Percentiles rank a stretch among this genome's conserved stretches.
Conservation (phyloP, 2,329 filamentous ascomycete species). For the Aspergillus vadensis region DNA sequence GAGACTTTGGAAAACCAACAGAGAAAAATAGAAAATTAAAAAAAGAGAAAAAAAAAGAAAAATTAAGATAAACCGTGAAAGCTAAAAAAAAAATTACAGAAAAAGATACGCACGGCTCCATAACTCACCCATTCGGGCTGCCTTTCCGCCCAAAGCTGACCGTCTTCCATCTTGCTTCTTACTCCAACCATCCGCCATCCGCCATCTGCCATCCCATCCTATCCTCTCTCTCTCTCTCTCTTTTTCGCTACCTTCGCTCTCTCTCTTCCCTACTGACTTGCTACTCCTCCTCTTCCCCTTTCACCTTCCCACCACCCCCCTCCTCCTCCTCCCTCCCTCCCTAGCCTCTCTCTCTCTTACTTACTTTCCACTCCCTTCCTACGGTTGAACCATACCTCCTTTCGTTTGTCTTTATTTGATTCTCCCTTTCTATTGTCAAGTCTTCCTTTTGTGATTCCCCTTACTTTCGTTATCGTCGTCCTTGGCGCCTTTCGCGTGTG, state of each 20-base stretch:
- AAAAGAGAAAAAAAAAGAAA: constrained; percentile 16
- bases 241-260: constrained; percentile 9
- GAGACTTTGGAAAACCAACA: constrained; percentile 20
- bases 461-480: constrained; percentile 22
- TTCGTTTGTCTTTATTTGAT: constrained; percentile 22
- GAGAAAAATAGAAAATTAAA: not conserved
- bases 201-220: constrained; percentile 15
- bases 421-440: constrained; percentile 14
- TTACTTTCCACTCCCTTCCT: constrained; percentile 24
- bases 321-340: constrained; percentile 17
- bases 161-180: constrained; percentile 19
- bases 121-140: constrained; percentile 20
- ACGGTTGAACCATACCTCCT: constrained; percentile 24
- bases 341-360: constrained; percentile 14
- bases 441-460: constrained; percentile 19
- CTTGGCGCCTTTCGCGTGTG: constrained; percentile 15
- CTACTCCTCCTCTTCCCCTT: constrained; percentile 12
- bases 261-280: not conserved
- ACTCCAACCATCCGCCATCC: constrained; percentile 22
- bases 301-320: constrained; percentile 18
- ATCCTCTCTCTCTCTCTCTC: constrained; percentile 9
- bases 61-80: constrained; percentile 9
- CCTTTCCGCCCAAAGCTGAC: constrained; percentile 22
- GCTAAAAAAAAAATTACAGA: constrained; percentile 14
- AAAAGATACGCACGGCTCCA: constrained; percentile 19